A percentile compares a stretch with the other conserved stretches of the same genome.
These are phyloP conservation scores for Suhomyces xylopsoci DNA, from an alignment of 805 yeast species.

Conservation along the genomic window DNA sequence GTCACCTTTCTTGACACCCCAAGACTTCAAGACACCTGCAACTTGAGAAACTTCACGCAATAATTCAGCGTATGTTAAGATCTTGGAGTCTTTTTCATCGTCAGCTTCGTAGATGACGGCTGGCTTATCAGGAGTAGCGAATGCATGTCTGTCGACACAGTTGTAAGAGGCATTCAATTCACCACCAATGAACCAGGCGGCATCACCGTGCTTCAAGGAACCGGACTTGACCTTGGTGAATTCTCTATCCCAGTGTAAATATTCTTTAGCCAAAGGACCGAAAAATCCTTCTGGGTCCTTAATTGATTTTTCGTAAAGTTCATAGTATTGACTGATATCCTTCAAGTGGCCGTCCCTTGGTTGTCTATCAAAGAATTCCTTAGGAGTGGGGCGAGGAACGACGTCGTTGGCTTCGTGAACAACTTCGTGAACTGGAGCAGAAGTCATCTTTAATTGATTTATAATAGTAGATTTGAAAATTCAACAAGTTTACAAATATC, in stretches of 20 bases:
- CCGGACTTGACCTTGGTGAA: slow-evolving; percentile 67
- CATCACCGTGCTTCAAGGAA: slow-evolving; percentile 50
- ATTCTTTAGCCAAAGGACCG: slow-evolving; percentile 69
- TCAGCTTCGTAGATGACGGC: slow-evolving; percentile 83
- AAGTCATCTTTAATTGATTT: slow-evolving; percentile 17
- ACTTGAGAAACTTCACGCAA: slow-evolving; percentile 66
- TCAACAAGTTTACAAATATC: not conserved
- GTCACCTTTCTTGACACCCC: slow-evolving; percentile 78
- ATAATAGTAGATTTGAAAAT: not conserved
- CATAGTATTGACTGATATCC: slow-evolving; percentile 63
- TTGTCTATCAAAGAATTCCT: slow-evolving; percentile 53
- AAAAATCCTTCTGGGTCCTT: slow-evolving; percentile 78
- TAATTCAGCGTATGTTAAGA: slow-evolving; percentile 67
- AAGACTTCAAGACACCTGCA: slow-evolving; percentile 61
- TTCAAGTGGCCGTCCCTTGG: slow-evolving; percentile 60
- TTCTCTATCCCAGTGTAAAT: slow-evolving; percentile 76
- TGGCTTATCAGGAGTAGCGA: slow-evolving; percentile 62
- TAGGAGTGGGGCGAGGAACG: slow-evolving; percentile 49
- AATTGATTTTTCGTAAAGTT: slow-evolving; percentile 70
- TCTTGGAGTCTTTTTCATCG: slow-evolving; percentile 62
- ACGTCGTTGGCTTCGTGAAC: slow-evolving; percentile 63
- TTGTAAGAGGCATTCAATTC: slow-evolving; percentile 77
- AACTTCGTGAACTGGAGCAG: slow-evolving; percentile 36
- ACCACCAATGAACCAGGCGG: slow-evolving; percentile 79
- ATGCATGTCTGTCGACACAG: slow-evolving; percentile 81